A percentile compares a stretch with the other conserved stretches of the same genome.
phyloP scores from a whole-genome alignment of 768 basidiomycete genomes.

The Mrakia gelida region DNA sequence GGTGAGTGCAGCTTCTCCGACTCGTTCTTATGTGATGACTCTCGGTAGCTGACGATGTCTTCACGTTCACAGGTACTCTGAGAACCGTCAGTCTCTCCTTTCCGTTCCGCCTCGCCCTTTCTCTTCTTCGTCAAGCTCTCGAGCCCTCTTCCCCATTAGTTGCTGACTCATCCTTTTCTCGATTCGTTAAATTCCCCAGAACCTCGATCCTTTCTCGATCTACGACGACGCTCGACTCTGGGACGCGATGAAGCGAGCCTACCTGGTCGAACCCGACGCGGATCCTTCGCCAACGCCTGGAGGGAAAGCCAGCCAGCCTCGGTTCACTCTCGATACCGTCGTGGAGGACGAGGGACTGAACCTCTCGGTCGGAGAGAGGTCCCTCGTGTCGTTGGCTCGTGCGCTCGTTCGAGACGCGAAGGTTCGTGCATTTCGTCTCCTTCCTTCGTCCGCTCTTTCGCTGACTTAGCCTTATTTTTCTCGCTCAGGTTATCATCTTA shows the following conservation, averaged over 20 bases:
- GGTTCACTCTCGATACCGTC: conserved; percentile 75
- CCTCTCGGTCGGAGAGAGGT: conserved; percentile 65
- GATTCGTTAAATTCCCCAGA: conserved; percentile 51
- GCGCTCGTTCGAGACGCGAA: conserved; percentile 81
- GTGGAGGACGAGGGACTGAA: conserved; percentile 86
- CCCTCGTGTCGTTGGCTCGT: conserved; percentile 76
- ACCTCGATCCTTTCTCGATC: conserved; percentile 82
- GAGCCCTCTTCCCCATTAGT: not conserved
- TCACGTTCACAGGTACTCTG: conserved; percentile 50
- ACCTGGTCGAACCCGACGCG: conserved; percentile 61
- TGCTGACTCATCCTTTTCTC: no score
- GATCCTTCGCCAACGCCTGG: not conserved
- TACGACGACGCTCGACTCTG: conserved; percentile 75
- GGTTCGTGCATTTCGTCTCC: conserved; percentile 47
- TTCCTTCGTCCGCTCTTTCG: not conserved
- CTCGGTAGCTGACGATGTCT: not conserved
- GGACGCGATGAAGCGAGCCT: conserved; percentile 80
- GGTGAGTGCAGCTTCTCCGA: not conserved
- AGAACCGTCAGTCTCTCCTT: not conserved
- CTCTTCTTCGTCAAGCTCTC: not conserved
- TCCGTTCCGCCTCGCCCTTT: not conserved
- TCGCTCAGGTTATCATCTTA: conserved; percentile 14
- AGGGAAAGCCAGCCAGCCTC: conserved; percentile 37
- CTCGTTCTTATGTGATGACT: not conserved
- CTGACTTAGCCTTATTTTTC: not conserved